Percentiles rank a stretch among this genome's conserved stretches.
Conservation (phyloP, 2,329 filamentous ascomycete genomes). For the Fusarium temperatum region DNA sequence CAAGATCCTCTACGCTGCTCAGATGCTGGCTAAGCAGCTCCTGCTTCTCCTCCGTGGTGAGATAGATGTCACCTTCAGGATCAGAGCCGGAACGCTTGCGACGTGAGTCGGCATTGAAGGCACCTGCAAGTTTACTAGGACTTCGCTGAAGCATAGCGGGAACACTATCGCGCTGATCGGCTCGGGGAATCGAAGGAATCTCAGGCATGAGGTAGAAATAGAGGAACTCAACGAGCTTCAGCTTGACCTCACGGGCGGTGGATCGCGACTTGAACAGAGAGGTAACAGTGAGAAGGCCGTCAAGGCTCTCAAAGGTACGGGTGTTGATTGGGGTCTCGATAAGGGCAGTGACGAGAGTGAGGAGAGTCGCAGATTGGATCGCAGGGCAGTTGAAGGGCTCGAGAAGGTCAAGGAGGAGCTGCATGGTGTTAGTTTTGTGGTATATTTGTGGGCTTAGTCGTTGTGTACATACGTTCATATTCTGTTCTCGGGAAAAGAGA, state of each 20-base stretch:
- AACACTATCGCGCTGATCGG: constrained; percentile 55
- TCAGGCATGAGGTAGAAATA: constrained; percentile 99
- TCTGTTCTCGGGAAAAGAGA: constrained; percentile 86
- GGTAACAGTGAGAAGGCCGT: constrained; percentile 90
- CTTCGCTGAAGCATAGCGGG: constrained; percentile 69
- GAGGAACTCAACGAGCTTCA: constrained; percentile 95
- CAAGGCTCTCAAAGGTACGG: constrained; percentile 89
- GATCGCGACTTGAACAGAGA: constrained; percentile 90
- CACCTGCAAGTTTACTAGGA: constrained; percentile 72
- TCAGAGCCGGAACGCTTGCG: constrained; percentile 48
- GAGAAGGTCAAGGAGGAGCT: constrained; percentile 91
- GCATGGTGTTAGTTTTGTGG: constrained; percentile 17
- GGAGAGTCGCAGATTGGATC: constrained; percentile 88
- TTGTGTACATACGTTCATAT: constrained; percentile 80
- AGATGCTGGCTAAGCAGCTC: constrained; percentile 78
- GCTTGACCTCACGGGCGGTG: constrained; percentile 88
- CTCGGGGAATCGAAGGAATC: constrained; percentile 65
- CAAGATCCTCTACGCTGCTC: constrained; percentile 83
- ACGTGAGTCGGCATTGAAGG: constrained; percentile 55
- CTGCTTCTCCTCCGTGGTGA: constrained; percentile 84
- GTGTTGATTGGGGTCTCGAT: constrained; percentile 89
- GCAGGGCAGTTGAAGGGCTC: constrained; percentile 91
- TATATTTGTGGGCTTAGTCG: not conserved
- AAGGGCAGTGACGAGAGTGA: constrained; percentile 89
- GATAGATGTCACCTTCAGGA: constrained; percentile 52